Evolutionary conservation across 768 basidiomycete species (phyloP), one percentile per base, ranked within the genome.

Genomic region (Tulasnella sp.): DNA sequence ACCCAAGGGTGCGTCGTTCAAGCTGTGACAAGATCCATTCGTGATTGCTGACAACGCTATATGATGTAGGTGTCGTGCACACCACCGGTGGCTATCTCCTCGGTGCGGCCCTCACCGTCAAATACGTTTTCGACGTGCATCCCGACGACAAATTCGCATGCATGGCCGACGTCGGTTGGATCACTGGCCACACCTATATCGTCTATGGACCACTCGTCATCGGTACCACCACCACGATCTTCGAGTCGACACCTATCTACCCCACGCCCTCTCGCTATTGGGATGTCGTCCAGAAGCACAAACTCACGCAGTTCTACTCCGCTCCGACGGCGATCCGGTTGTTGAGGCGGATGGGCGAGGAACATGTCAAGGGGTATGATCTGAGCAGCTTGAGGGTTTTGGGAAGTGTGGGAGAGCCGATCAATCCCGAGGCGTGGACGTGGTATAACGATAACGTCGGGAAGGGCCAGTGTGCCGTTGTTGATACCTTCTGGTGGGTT

Each of bases 131-230:
- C 69, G 95, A 99, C 70, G 82, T 97, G 21, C 95, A 99, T 72
- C 84, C 86, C n/a, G 92, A 88, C 61, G 95, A 97, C 75, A 84
- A 79, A 65, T 97, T 94, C 71, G 96, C 85, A 1, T 98, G 95
- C 77, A 93, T 97, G 94, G 95, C 95, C 60, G 95, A 99, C 69
- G 80, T 99, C 54, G 95, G 95, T 67, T 98, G 95, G 95, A 95
- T 98, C 75, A 98, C 95, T 2, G 94, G 94, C 17, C 92, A 96
- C 74, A 88, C 82, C 13, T 90, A 97, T 75, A 97, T 98, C 68
- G 79, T 97, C 65, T 97, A 97, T 72, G 95, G 95, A 13, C 95
- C 95, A 2, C 84, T 97, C 53, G 75, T 79, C n/a, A 85, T 86
- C 64, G 88, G 88, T 44, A 81, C 86, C 34, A 76, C 84, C n/a